Base-by-base conservation (phyloP, 2,329 filamentous ascomycete genomes). In the Tolypocladium tundrense region DNA sequence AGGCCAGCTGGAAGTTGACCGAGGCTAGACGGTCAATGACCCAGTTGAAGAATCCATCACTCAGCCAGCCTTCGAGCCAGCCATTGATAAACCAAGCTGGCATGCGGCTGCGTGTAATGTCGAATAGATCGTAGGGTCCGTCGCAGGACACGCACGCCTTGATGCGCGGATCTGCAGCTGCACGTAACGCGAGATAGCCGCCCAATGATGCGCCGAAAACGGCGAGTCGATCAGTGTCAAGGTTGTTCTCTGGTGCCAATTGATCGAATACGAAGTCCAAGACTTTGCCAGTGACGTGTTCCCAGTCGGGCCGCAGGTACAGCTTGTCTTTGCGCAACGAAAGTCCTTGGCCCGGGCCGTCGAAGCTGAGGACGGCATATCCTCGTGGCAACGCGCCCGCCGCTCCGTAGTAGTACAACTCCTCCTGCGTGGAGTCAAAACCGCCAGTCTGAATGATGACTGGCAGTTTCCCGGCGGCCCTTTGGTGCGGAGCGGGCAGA, bases 281-380 rank as follows among this genome's bases (percentile, higher is more conserved):
- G 2, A 76, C 72, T 2, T 56, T 39, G 14, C 57, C 54, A 2
- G 62, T 62, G 3, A 77, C 73, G 0, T 60, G 54, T 50, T 77
- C 75, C 65, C 69, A 76, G 60, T 77, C 73, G 0, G 70, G 70
- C 0, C 72, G 66, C 59, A 76, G 64, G 1, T 45, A 56, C 5
- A 71, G 39, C 41, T 64, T 61, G 35, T 71, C 57, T 0, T 62
- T 60, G 1, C 66, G 64, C 0, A 77, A 66, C 4, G 69, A 59
- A 5, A 75, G 62, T 0, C 77, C 76, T 58, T 79, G 77, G 0
- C 76, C 77, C 0, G 77, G 77, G 0, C 76, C 77, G 2, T 80
- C 76, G 43, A 77, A 77, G 0, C 69, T 76, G 6, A 79, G 56
- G 1, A 73, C 69, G 0, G 76, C 76, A 56, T 79, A 79, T 0